Evolutionary conservation across 306 rosid genomes (phyloP), one percentile per base, ranked within the genome.

Genomic region (Rosa persica): DNA sequence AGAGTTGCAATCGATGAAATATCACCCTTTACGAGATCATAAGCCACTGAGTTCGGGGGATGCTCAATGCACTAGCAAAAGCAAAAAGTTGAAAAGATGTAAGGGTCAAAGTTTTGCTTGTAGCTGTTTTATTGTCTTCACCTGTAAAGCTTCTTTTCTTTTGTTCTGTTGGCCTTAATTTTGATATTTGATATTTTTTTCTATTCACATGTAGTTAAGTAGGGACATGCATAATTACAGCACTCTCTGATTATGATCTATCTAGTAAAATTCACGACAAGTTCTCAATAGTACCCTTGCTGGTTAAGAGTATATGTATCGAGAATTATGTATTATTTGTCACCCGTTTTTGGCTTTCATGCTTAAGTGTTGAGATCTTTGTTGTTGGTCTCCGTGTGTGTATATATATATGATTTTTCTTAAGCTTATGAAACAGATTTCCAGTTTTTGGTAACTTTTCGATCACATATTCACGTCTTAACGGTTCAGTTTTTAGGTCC

Each of bases 11-110:
- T 83, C 91, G 20, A 76, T 92, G 83, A 88, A 62, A 25, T 92
- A 94, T 89, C 89, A 92, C 80, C 98, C 98, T 82, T 70, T 92
- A 25, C 61, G 27, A 77, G 85, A 80, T 81, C 67, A 40, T 34
- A 83, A 58, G 72, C 77, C 52, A 64, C 22, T 39, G 6, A 47
- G 80, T 67, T 60, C 72, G 19, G 40, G 57, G 71, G 86, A 75
- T 23, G 81, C 27, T 47, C 86, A 75, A 55, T 68, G 49, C 47
- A 47, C 25, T n/a, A 0, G 76, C 79, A 85, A 73, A 85, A 30
- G 43, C 16, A 94, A 87, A 87, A 92, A 76, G 86, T 54, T 78
- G 68, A 89, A 84, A 87, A 88, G 81, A 84, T 82, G 72, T 86
- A 78, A 87, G 88, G 34, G 39, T 81, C 39, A 62, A 36, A 47